These are phyloP conservation scores for Plectosphaerella cucumerina DNA, from an alignment of 2,329 filamentous ascomycete species.

Conservation along the genomic window DNA sequence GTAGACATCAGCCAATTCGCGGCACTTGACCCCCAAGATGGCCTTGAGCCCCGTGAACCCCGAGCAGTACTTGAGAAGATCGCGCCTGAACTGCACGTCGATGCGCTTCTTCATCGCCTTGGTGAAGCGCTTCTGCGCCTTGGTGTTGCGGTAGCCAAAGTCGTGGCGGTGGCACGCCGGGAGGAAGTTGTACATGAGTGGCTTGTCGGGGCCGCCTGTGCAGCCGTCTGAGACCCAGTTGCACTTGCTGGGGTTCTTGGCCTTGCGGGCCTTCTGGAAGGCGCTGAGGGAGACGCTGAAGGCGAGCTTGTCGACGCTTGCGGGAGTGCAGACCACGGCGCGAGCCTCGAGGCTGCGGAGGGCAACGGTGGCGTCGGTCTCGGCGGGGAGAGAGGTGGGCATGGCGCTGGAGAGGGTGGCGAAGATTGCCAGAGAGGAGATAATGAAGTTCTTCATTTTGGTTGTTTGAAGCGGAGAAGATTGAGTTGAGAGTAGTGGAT, in stretches of 20 bases:
- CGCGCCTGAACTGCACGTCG: constrained; percentile 31
- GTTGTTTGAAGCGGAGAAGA: not conserved
- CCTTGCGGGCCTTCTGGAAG: constrained; percentile 11
- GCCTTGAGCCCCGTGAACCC: no score
- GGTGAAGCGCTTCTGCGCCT: constrained; percentile 26
- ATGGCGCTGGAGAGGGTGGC: not conserved
- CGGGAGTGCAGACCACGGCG: not conserved
- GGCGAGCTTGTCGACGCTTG: constrained; percentile 4
- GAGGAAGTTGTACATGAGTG: constrained; percentile 19
- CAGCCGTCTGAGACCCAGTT: constrained; percentile 20
- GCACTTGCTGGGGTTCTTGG: constrained; percentile 19
- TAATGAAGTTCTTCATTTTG: constrained; percentile 1
- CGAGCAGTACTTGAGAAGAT: not conserved
- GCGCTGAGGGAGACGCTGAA: constrained; percentile 4
- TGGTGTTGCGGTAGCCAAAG: constrained; percentile 23
- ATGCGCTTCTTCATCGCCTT: constrained; percentile 26
- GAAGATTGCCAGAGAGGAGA: not conserved
- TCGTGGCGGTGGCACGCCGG: constrained; percentile 17
- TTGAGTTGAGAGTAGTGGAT: not conserved
- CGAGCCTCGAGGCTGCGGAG: not conserved
- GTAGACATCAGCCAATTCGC: not conserved
- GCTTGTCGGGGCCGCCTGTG: constrained; percentile 18
- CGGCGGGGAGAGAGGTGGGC: not conserved
- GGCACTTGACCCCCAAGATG: no score
- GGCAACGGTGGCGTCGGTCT: not conserved